Base-by-base conservation (phyloP, 2,329 filamentous ascomycete species). In the Botrytis aclada region DNA sequence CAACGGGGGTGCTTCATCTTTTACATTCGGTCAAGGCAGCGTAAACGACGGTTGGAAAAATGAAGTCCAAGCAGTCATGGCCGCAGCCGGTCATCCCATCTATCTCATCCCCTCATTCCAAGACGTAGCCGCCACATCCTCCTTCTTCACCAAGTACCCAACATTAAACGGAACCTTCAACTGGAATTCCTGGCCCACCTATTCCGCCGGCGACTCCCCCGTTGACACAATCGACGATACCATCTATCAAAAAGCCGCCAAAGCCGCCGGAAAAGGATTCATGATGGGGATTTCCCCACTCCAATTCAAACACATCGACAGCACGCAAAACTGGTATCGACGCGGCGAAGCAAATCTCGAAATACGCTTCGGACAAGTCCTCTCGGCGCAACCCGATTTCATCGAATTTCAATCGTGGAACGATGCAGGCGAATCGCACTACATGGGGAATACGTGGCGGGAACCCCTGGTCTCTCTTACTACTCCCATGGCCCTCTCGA, bases 351-450 rank as follows among this genome's bases (percentile, higher is more conserved):
- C 78, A 14, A 83, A 83, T 65, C 79, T 83, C 25, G 79, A 81
- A 32, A 67, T 79, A 61, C 79, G 80, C 47, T 78, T 81, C 69
- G 72, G 41, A 0, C 78, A 80, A 72, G 78, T 80, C 18, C 77
- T 84, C 1, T 58, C 72, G 12, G 47, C 83, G 16, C 77, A 81
- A 65, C 82, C 82, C 3, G 81, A 83, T 65, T 82, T 83, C 69
- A 74, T 83, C 16, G 80, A 84, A 74, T 75, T 83, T 7, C 81
- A 82, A 64, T 83, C 81, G 22, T 84, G 83, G 82, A 84, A 84
- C 66, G 83, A 84, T 67, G 81, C 79, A 0, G 82, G 82, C 2
- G 82, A 84, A 70, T 77, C 77, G 18, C 82, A 83, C 73, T 83
- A 84, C 70, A 81, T 84, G 74, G 83, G 82, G 0, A 81, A 82